Evolutionary conservation across 371 early-diverging fungal genomes (phyloP).

Genomic region (Actinomortierella wolfii): DNA sequence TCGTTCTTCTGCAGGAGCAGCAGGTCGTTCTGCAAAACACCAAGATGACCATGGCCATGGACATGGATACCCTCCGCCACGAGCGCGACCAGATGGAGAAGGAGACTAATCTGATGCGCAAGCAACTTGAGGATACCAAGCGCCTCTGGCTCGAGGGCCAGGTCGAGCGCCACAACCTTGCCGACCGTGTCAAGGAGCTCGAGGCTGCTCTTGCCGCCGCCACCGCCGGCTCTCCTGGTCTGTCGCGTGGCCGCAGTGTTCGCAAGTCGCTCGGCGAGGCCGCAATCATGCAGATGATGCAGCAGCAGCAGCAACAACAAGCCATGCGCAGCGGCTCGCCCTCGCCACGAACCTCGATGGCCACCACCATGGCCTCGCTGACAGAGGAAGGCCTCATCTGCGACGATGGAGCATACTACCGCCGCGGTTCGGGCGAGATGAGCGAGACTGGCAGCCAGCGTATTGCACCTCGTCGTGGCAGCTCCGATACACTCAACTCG

Average conservation of each 20-base stretch:
- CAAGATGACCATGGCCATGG: conserved; percentile 41
- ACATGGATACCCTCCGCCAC: conserved; percentile 25
- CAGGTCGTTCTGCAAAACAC: conserved; percentile 25
- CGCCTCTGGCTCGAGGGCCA: conserved; percentile 34
- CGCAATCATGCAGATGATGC: conserved; percentile 28
- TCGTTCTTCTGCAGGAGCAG: conserved; percentile 37
- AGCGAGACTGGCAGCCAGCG: conserved; percentile 8
- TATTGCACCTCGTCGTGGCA: conserved; percentile 19
- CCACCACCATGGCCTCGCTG: conserved; percentile 4
- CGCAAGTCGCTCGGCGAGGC: conserved; percentile 42
- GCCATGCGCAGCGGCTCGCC: conserved; percentile 29
- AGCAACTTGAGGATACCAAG: conserved; percentile 46
- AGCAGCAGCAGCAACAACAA: not conserved
- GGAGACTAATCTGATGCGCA: conserved; percentile 27
- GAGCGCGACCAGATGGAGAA: conserved; percentile 28
- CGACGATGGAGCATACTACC: conserved; percentile 1
- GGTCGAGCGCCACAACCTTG: conserved; percentile 32
- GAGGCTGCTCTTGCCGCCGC: conserved; percentile 37
- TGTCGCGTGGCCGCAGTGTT: conserved; percentile 26
- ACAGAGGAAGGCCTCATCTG: not conserved
- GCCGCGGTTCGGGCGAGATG: conserved; percentile 37
- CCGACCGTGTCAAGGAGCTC: conserved; percentile 44
- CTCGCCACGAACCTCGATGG: conserved; percentile 20
- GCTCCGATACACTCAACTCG: conserved; percentile 22
- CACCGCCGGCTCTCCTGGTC: conserved; percentile 1